Conservation (phyloP, 2,329 filamentous ascomycete genomes). For the Talaromyces sp. region DNA sequence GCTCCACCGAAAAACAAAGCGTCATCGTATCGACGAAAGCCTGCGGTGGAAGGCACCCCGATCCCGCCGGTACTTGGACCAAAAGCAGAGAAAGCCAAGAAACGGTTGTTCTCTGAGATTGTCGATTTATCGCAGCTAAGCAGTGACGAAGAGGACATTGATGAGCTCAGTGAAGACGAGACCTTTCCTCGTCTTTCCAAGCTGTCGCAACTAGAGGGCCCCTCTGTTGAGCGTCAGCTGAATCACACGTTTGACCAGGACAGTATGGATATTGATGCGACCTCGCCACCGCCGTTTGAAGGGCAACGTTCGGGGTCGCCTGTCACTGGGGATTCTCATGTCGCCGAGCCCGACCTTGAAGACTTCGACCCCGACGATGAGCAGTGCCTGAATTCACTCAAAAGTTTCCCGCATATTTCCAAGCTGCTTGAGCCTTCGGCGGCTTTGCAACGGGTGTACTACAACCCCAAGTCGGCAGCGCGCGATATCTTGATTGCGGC, state of each 20-base stretch:
- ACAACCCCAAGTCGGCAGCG: slow-evolving; percentile 60
- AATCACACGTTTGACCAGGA: background rate
- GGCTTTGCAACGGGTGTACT: slow-evolving; percentile 44
- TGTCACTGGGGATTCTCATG: background rate
- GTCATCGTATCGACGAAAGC: background rate
- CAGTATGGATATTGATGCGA: slow-evolving; percentile 4
- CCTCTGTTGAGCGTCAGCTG: background rate
- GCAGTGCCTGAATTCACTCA: slow-evolving; percentile 14
- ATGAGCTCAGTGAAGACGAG: slow-evolving; percentile 32
- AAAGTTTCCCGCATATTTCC: slow-evolving; percentile 34
- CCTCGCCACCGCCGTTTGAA: slow-evolving; percentile 1
- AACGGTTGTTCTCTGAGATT: slow-evolving; percentile 51
- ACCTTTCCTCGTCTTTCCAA: slow-evolving; percentile 31
- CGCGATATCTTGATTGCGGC: slow-evolving; percentile 59
- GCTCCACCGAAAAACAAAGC: background rate
- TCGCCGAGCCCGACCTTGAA: slow-evolving; percentile 2
- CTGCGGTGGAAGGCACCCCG: background rate
- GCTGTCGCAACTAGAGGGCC: slow-evolving; percentile 10
- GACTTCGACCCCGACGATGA: slow-evolving; percentile 10
- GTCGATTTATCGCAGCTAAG: slow-evolving; percentile 49
- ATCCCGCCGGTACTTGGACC: slow-evolving; percentile 22
- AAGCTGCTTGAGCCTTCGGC: slow-evolving; percentile 39
- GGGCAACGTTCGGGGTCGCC: slow-evolving; percentile 2
- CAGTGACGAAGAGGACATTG: slow-evolving; percentile 10
- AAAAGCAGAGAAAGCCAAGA: slow-evolving; percentile 54